Evolutionary conservation across 345 rosid genomes (phyloP).

Genomic region (Crucihimalaya himalaica): DNA sequence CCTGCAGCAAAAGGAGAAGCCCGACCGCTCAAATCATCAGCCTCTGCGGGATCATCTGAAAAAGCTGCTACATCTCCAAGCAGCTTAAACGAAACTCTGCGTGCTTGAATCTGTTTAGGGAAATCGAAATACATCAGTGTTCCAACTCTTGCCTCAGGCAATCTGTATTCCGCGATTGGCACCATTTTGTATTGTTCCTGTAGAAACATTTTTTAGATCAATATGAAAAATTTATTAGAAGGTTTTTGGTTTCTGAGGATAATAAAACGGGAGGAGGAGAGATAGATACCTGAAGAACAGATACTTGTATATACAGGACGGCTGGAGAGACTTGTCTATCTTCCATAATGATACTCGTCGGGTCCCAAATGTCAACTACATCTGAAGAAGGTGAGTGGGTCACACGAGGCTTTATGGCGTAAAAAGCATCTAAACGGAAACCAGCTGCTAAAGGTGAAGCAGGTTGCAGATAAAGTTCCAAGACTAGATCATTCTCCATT

Average conservation of each 20-base stretch:
- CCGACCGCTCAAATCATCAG: constrained; percentile 54
- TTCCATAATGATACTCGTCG: constrained; percentile 62
- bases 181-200: constrained; percentile 82
- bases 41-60: constrained; percentile 70
- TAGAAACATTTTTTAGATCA: neutral
- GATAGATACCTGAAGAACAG: constrained; percentile 72
- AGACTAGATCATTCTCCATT: constrained; percentile 62
- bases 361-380: constrained; percentile 58
- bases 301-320: constrained; percentile 76
- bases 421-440: constrained; percentile 83
- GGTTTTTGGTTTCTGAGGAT: constrained; percentile 14
- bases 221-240: neutral
- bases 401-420: constrained; percentile 75
- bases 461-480: constrained; percentile 84
- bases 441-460: constrained; percentile 78
- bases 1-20: constrained; percentile 62
- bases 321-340: constrained; percentile 82
- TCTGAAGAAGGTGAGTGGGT: constrained; percentile 80
- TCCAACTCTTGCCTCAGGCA: constrained; percentile 79
- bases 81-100: constrained; percentile 61
- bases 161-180: constrained; percentile 70
- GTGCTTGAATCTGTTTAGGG: constrained; percentile 64
- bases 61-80: constrained; percentile 83
- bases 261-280: neutral
- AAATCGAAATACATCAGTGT: constrained; percentile 84